Evolutionary conservation across 1,139 yeast genomes (phyloP).

Genomic region (Candida frijolesensis): DNA sequence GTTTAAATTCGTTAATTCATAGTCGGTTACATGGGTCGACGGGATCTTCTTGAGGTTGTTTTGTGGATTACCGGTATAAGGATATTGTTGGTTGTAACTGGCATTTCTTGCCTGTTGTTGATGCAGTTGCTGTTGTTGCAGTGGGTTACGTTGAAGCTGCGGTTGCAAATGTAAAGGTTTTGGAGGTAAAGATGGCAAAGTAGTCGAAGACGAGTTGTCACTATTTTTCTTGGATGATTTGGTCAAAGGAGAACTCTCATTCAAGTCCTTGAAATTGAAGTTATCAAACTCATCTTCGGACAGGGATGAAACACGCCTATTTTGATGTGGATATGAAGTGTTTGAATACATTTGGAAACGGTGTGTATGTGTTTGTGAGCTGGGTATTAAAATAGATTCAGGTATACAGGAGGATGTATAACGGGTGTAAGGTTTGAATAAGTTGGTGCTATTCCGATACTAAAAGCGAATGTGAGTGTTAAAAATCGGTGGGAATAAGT

Average conservation of each 20-base stretch:
- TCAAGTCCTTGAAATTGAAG: neutral
- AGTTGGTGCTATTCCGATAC: neutral
- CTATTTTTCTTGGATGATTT: neutral
- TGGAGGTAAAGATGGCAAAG: slow-evolving; percentile 9
- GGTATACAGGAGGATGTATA: neutral
- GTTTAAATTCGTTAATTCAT: slow-evolving; percentile 10
- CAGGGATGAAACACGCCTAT: neutral
- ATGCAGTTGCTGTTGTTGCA: neutral
- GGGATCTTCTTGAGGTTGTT: neutral
- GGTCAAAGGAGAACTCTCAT: slow-evolving; percentile 3
- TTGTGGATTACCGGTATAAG: neutral
- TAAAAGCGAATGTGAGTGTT: neutral
- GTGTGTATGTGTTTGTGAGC: no score
- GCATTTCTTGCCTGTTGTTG: neutral
- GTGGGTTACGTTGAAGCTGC: neutral
- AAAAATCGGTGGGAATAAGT: neutral
- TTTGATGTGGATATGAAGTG: neutral
- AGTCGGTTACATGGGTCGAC: slow-evolving; percentile 2
- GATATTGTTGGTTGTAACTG: slow-evolving; percentile 1
- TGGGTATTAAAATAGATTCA: neutral
- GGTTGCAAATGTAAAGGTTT: slow-evolving; percentile 6
- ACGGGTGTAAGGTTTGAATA: neutral
- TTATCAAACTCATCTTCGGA: slow-evolving; percentile 5
- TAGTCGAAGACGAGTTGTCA: slow-evolving; percentile 2
- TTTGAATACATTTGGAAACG: neutral